Evolutionary conservation across 2,329 filamentous ascomycete genomes (phyloP), one percentile per base, ranked within the genome.

Genomic region (Fusarium subtropicale): DNA sequence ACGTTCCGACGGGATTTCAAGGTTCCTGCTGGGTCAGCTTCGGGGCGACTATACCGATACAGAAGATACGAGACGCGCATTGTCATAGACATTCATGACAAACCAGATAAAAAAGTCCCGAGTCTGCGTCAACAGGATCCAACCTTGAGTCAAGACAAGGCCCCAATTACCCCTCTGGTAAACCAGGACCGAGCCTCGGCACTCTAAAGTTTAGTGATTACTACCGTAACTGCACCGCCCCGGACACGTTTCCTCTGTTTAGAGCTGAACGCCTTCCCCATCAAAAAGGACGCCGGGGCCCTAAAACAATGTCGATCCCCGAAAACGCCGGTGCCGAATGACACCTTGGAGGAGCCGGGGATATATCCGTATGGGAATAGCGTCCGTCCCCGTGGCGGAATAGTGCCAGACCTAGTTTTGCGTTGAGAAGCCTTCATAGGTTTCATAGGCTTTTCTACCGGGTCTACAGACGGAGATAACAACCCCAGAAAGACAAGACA

Each of bases 361-460:
- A 68, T 74, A 58, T 74, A 24, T 69, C 72, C 72, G 22, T 60
- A 74, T 68, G 64, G 66, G 70, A 70, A 69, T 74, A 68, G 72
- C 70, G 69, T 56, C 61, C 70, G 69, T 57, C 60, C 65, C 60
- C 57, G 56, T 31, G 28, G 55, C 30, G 48, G 48, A 39, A 51
- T 60, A 60, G 58, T 58, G 58, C 34, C 31, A 51, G 54, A 30
- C 20, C 24, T 48, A 56, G 52, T 33, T 46, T 55, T 45, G 20
- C 28, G 26, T 59, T 58, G 26, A 39, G 9, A 51, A 51, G 33
- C 12, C 42, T 51, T 47, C 18, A 51, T 38, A 39, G 47, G 47
- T 26, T 51, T 51, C 33, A 15, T 39, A 28, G 6, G 18, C n/a
- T 48, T 46, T 44, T 31, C 20, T 38, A 38, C 36, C 38, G 61